Base-by-base conservation (phyloP, 352 stramenopile species). In the Globisporangium uncinulatum region DNA sequence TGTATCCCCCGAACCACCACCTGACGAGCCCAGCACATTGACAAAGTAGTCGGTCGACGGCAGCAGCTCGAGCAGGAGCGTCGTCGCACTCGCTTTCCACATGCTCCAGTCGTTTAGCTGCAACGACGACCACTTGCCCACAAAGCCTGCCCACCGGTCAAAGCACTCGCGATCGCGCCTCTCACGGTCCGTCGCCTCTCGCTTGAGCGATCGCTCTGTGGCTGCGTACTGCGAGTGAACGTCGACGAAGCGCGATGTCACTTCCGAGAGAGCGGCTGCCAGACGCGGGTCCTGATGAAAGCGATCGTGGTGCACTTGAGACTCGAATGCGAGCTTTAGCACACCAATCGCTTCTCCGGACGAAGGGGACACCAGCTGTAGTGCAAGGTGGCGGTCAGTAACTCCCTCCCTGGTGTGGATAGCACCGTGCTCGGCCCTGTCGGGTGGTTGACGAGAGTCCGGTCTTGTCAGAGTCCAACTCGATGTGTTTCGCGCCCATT, bases 311-410 rank as follows among this genome's bases (percentile, higher is more conserved):
- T 60, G 52, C 11, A 31, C 19, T 29, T 65, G 45, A 36, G 46
- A 54, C 31, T 32, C 59, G 13, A 65, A 65, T 6, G 45, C 59
- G 45, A 65, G 56, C 46, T 65, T 46, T 17, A 65, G 24, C 9
- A 65, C 41, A 24, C 51, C 59, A 4, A 41, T 41, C 19, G 56
- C 19, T 2, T 34, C 21, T 6, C 21, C 51, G 6, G 17, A n/a
- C 24, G 55, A 42, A 13, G 34, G 34, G 8, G 11, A 32, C 34
- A 20, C 47, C 8, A 61, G 46, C 10, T 53, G 59, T 17, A 51
- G 29, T 17, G 29, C 37, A 19, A 57, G 51, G 59, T 42, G 57
- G 10, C 24, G 51, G 0, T 52, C 45, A 17, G 55, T n/a, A 13
- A 21, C 24, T 4, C 17, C 42, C 34, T 39, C 34, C 8, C 34